Conservation (phyloP, 2,329 filamentous ascomycete genomes). For the Fusarium sp. region DNA sequence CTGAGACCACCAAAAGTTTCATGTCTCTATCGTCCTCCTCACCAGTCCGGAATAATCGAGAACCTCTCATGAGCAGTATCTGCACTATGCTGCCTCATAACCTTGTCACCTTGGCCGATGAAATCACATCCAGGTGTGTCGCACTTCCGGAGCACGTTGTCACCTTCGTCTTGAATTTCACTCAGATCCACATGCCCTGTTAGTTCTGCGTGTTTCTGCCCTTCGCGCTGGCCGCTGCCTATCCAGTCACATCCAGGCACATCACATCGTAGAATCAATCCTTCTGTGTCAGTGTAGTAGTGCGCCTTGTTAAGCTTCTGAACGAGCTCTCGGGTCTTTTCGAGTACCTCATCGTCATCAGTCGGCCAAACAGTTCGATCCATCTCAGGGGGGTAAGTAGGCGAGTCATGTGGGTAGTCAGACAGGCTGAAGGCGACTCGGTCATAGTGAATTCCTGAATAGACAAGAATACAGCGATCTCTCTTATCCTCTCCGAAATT, state of each 20-base stretch:
- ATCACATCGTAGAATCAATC: constrained; percentile 83
- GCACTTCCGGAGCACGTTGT: constrained; percentile 81
- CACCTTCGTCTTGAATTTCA: constrained; percentile 81
- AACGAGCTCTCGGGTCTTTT: constrained; percentile 73
- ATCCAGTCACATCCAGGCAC: constrained; percentile 71
- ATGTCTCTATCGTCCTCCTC: neutral
- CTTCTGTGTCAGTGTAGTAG: constrained; percentile 90
- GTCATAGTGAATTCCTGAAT: constrained; percentile 95
- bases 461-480: constrained; percentile 82
- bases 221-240: constrained; percentile 73
- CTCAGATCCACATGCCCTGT: constrained; percentile 71
- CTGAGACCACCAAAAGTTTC: neutral
- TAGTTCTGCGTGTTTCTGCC: constrained; percentile 69
- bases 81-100: constrained; percentile 67
- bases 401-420: constrained; percentile 65
- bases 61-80: constrained; percentile 69
- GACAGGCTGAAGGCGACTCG: constrained; percentile 81
- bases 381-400: constrained; percentile 74
- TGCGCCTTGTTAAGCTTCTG: constrained; percentile 74
- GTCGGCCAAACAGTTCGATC: constrained; percentile 73
- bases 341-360: constrained; percentile 74
- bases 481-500: constrained; percentile 81
- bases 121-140: constrained; percentile 71
- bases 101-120: constrained; percentile 73
- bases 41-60: constrained; percentile 53